Evolutionary conservation across 2,329 filamentous ascomycete species (phyloP), one percentile per base, ranked within the genome.

Genomic region (Phialophora tarda): DNA sequence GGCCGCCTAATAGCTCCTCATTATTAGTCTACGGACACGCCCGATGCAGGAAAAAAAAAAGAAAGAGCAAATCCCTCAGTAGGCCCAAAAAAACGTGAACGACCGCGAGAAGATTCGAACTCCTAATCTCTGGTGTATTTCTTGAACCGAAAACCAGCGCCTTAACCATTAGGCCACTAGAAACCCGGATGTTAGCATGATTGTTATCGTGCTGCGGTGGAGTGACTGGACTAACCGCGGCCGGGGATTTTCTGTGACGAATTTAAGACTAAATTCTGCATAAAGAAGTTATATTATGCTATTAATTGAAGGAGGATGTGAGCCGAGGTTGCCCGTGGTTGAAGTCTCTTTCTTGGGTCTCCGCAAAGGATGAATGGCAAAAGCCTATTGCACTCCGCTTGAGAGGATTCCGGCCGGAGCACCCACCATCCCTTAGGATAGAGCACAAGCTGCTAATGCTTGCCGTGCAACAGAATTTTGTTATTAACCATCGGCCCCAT

Each of bases 121-220:
- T 69, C 74, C 70, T n/a, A 56, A 56, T 56, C 53, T 56, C 30
- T 56, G 53, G 53, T 28, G 17, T n/a, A 2, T n/a, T 44, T 44
- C 38, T 41, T 44, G 17, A 8, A 44, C 75, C 75, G 75, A 76
- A 77, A 76, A 76, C 75, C 74, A 76, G 73, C 72, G 75, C 75
- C 74, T 76, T 77, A 73, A 74, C 75, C 75, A 76, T 76, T 76
- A 76, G 74, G 75, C 75, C 74, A 76, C 74, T 69, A 71, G 74
- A 69, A 44, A 44, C 38, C 17, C 38, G 14, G 38, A n/a, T 44
- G 3, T 44, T n/a, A 44, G 38, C 14, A 44, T 73, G 73, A 28
- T 21, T 26, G n/a, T 8, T 6, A 53, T 23, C 21, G 7, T 17
- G 23, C 10, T 24, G 26, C 21, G 48, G 48, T n/a, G 21, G 17